Conservation (phyloP, 192 early-diverging fungal species). For the Coemansia sp. region DNA sequence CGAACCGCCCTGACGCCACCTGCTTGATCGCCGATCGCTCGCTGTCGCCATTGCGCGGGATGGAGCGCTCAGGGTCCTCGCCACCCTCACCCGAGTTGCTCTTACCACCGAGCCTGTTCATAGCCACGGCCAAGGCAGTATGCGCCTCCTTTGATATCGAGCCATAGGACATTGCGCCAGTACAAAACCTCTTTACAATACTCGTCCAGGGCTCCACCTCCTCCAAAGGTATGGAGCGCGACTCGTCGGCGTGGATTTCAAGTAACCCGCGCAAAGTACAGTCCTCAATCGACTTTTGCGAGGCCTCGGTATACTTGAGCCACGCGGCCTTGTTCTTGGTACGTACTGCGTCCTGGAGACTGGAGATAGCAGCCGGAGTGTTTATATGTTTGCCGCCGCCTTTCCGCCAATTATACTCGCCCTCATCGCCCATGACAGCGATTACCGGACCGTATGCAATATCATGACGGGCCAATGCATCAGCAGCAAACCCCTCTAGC, state of each 20-base stretch:
- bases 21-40: slow-evolving; percentile 98
- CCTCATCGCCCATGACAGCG: slow-evolving; percentile 83
- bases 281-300: slow-evolving; percentile 80
- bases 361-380: slow-evolving; percentile 84
- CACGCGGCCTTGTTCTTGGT: slow-evolving; percentile 88
- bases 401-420: slow-evolving; percentile 96
- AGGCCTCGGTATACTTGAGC: slow-evolving; percentile 78
- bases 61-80: slow-evolving; percentile 88
- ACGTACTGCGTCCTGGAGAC: slow-evolving; percentile 94
- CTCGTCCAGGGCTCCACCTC: slow-evolving; percentile 98
- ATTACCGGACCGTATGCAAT: slow-evolving; percentile 72
- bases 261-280: slow-evolving; percentile 95
- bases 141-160: slow-evolving; percentile 96
- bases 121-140: slow-evolving; percentile 87
- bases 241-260: slow-evolving; percentile 67
- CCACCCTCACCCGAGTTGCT: slow-evolving; percentile 99
- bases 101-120: slow-evolving; percentile 97
- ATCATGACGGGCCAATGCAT: slow-evolving; percentile 86
- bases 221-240: slow-evolving; percentile 74
- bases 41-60: slow-evolving; percentile 72
- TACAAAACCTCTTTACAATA: slow-evolving; percentile 95
- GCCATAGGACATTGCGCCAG: slow-evolving; percentile 98
- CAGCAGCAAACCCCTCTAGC: slow-evolving; percentile 78
- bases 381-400: slow-evolving; percentile 93
- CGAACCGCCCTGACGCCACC: slow-evolving; percentile 97